Evolutionary conservation across 2,329 filamentous ascomycete genomes (phyloP).

Genomic region (Proliferodiscus dingleyae): DNA sequence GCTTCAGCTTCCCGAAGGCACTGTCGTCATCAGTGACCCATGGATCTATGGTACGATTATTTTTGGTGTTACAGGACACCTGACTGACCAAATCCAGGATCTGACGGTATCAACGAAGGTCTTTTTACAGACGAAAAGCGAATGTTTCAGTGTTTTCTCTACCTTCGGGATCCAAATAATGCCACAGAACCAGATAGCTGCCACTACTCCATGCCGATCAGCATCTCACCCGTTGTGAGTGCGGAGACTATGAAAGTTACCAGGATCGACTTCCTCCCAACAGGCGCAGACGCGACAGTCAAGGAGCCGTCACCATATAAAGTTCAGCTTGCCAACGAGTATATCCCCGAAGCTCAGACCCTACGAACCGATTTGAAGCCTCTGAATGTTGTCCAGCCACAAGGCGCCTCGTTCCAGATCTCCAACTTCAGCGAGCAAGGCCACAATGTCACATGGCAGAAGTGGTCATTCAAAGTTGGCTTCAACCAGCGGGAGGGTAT

Average conservation of each 20-base stretch:
- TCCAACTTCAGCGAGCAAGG: conserved; percentile 46
- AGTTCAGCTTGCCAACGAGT: conserved; percentile 54
- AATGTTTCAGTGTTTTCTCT: conserved; percentile 61
- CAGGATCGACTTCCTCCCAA: conserved; percentile 65
- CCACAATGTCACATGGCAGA: conserved; percentile 59
- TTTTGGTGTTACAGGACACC: neutral
- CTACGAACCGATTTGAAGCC: conserved; percentile 59
- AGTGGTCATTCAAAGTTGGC: conserved; percentile 56
- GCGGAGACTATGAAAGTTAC: conserved; percentile 58
- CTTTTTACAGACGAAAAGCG: conserved; percentile 40
- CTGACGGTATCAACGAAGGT: conserved; percentile 46
- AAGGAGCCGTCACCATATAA: conserved; percentile 53
- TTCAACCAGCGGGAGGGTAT: conserved; percentile 62
- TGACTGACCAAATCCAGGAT: conserved; percentile 33
- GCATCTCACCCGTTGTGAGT: conserved; percentile 62
- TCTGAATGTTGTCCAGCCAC: conserved; percentile 58
- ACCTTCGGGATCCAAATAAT: conserved; percentile 59
- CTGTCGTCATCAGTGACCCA: conserved; percentile 54
- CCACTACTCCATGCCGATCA: conserved; percentile 63
- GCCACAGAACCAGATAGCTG: conserved; percentile 57
- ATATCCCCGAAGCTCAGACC: conserved; percentile 57
- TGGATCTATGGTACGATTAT: conserved; percentile 54
- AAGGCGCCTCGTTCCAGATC: conserved; percentile 57
- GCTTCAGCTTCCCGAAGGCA: conserved; percentile 54
- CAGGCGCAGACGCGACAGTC: conserved; percentile 56